Base-by-base conservation (phyloP, 176 grass and related monocot genomes). In the Zea luxurians region DNA sequence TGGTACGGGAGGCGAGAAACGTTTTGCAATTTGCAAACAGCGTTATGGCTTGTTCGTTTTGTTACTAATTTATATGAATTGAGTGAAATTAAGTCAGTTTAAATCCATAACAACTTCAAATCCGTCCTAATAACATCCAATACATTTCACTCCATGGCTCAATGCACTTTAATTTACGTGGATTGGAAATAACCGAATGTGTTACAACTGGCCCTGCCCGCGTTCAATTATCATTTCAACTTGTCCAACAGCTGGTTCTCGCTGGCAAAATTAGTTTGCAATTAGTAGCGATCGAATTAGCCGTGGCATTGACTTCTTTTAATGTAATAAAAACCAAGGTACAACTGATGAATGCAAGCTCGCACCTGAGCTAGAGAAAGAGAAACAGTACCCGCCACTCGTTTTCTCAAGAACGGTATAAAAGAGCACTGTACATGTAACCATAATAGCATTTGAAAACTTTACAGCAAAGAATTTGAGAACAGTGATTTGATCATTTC, bases 381-480 rank as follows among this genome's bases (percentile, higher is more conserved):
- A 58, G 6, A 7, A 18, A 47, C 69, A 65, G 45, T 15, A 55
- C 8, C 16, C 17, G 21, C 17, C 71, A 18, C 8, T 57, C 1
- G 13, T 41, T 60, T 68, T 27, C n/a, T 65, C 27, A 59, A 52
- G 10, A 38, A 69, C 16, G 40, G 34, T 42, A 57, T 5, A 42
- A 59, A 20, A 20, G 9, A 15, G 27, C 64, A 70, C 46, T 59
- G 58, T 71, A 65, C 71, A 85, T 71, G 64, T 77, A 84, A 59
- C 42, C 58, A 64, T 50, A 42, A 71, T 59, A 77, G 15, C 57
- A 47, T 73, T 54, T 53, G 66, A 61, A 61, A 89, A 89, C 82
- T 89, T 85, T 78, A 89, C 87, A 89, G 34, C 78, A 82, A 85
- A 61, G 78, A 77, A 85, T 88, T 68, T 62, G 66, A 85, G 11